Conservation (phyloP, 208 protist species). For the Acanthamoeba quina region DNA sequence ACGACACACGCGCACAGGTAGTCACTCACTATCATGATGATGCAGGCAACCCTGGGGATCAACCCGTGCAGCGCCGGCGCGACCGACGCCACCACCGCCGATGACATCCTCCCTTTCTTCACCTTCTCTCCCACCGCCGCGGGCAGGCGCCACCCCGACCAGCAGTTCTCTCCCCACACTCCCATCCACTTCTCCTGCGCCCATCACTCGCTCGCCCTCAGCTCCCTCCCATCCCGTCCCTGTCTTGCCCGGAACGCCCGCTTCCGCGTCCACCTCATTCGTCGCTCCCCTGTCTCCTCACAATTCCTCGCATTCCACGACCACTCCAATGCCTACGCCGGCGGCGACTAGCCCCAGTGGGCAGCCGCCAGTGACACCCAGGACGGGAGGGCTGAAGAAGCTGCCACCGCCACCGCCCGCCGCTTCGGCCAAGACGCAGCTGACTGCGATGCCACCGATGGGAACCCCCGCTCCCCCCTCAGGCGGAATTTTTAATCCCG, state of each 20-base stretch:
- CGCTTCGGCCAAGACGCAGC: not conserved
- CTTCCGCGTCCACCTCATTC: not conserved
- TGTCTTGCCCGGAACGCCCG: not conserved
- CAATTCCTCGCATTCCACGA: not conserved
- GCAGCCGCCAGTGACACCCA: not conserved
- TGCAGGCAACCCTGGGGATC: not conserved
- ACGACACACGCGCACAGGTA: not conserved
- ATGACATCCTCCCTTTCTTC: not conserved
- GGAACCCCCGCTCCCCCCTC: not conserved
- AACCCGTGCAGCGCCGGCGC: not conserved
- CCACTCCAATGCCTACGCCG: not conserved
- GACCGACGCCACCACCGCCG: slow-evolving; percentile 15
- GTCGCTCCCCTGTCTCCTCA: not conserved
- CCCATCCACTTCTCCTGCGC: not conserved
- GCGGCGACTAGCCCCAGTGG: not conserved
- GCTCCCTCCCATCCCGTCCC: slow-evolving; percentile 17
- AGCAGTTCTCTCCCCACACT: not conserved
- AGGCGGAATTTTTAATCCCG: not conserved
- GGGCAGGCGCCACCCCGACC: not conserved
- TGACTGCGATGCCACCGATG: not conserved
- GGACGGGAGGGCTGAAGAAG: slow-evolving; percentile 4
- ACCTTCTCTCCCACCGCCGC: not conserved
- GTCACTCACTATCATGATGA: not conserved
- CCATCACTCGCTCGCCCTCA: not conserved
- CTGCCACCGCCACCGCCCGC: not conserved